phyloP scores from a whole-genome alignment of 2,329 filamentous ascomycete genomes.

The Biscogniauxia mediterranea region DNA sequence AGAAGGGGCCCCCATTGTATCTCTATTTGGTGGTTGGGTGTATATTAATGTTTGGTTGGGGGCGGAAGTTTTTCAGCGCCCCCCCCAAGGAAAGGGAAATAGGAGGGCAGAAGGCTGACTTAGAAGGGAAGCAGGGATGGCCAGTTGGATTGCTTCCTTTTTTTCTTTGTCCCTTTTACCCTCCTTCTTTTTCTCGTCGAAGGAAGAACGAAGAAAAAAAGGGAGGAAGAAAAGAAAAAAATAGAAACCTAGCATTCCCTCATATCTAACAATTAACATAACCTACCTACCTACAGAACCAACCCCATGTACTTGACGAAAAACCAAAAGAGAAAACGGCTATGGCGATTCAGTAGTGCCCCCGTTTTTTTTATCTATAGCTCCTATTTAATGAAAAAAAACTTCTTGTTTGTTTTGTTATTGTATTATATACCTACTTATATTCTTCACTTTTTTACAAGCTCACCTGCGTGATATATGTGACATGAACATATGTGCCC shows the following conservation, averaged over 20 bases:
- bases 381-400: too few relatives aligned
- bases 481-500: too few relatives aligned
- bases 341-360: too few relatives aligned
- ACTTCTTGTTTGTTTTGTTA: not conserved
- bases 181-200: not conserved
- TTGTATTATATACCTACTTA: not conserved
- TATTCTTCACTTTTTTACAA: too few relatives aligned
- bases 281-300: not conserved
- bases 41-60: not conserved
- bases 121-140: not conserved
- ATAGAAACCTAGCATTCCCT: not conserved
- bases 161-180: not conserved
- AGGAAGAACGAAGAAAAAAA: not conserved
- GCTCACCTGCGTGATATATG: too few relatives aligned
- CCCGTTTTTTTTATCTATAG: too few relatives aligned
- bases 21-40: not conserved
- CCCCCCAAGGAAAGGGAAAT: not conserved
- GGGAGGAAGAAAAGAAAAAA: not conserved
- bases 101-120: not conserved
- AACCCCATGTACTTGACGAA: not conserved
- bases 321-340: too few relatives aligned
- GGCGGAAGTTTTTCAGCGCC: not conserved
- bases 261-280: not conserved
- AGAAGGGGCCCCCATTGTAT: not conserved
- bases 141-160: not conserved